phyloP scores from a whole-genome alignment of 2,329 filamentous ascomycete genomes.

The Penicillium sp. region DNA sequence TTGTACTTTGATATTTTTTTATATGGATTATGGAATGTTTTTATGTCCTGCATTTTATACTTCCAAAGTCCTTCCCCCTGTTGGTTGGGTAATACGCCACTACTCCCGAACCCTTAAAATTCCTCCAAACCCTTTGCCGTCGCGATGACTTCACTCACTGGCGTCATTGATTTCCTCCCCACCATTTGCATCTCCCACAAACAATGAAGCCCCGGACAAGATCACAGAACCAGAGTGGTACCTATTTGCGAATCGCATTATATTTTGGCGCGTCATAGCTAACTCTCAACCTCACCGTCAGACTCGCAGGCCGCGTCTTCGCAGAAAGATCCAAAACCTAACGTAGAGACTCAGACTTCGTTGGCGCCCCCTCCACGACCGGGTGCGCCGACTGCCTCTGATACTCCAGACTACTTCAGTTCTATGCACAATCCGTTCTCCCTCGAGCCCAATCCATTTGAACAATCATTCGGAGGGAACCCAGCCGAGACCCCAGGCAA shows the following conservation, averaged over 20 bases:
- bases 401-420: conserved; percentile 68
- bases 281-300: conserved; percentile 20
- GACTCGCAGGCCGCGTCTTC: conserved; percentile 34
- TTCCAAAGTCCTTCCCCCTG: conserved; percentile 19
- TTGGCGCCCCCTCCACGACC: conserved; percentile 67
- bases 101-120: conserved; percentile 25
- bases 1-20: conserved; percentile 9
- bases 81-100: conserved; percentile 35
- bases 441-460: conserved; percentile 90
- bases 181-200: conserved; percentile 14
- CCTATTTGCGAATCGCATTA: conserved; percentile 21
- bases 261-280: conserved; percentile 20
- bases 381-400: conserved; percentile 48
- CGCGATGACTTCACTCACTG: conserved; percentile 38
- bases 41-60: conserved; percentile 16
- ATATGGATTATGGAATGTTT: not conserved
- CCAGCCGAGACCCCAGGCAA: conserved; percentile 73
- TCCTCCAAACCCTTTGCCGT: conserved; percentile 27
- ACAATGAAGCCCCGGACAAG: conserved; percentile 21
- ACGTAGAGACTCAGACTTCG: conserved; percentile 60
- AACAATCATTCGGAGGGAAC: conserved; percentile 77
- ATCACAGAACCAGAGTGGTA: conserved; percentile 20
- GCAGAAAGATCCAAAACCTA: conserved; percentile 35
- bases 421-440: conserved; percentile 53
- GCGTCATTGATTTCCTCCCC: conserved; percentile 34